Evolutionary conservation across 495 filamentous ascomycete genomes (phyloP), one percentile per base, ranked within the genome.

Genomic region (Daldinia bambusicola): DNA sequence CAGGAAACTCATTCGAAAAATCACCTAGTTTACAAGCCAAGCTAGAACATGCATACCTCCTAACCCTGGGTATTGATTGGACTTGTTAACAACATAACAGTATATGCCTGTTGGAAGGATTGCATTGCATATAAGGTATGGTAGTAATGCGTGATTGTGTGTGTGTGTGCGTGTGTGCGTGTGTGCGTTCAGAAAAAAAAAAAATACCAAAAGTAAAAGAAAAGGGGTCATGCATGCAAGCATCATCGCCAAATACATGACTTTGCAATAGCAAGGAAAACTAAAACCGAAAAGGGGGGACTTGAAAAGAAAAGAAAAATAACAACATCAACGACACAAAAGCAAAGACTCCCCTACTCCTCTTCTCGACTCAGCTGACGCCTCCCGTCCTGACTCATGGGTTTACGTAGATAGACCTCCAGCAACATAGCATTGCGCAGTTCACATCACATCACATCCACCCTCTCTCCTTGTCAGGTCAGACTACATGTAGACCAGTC

Each of bases 331-430:
- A 22, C 18, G 10, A 18, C 43, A 22, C 18, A 48, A 22, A 48
- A 48, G 43, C 43, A 48, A 48, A 16, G 43, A 48, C 43, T 48
- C 43, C 43, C 16, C 43, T 12, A 48, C 43, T 48, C 43, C 43
- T 48, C 43, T 20, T 22, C 43, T 48, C 43, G 43, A 48, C 43
- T 48, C 26, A 48, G 43, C 9, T 12, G 43, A 48, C 43, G 43
- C 18, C 10, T 26, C 26, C 26, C 26, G 26, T 3, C 43, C 43
- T 20, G 43, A 48, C 20, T 16, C 9, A 1, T 48, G 18, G 9
- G 20, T 22, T 48, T 48, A 18, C 1, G 43, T 22, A 48, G 43
- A 12, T 10, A 26, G 26, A 26, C 43, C 43, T 22, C 18, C 43
- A 6, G 18, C 43, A 6, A 9, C 20, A 22, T 12, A 22, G 18